Conservation (phyloP, 352 stramenopile genomes). For the Phytophthora citrophthora region DNA sequence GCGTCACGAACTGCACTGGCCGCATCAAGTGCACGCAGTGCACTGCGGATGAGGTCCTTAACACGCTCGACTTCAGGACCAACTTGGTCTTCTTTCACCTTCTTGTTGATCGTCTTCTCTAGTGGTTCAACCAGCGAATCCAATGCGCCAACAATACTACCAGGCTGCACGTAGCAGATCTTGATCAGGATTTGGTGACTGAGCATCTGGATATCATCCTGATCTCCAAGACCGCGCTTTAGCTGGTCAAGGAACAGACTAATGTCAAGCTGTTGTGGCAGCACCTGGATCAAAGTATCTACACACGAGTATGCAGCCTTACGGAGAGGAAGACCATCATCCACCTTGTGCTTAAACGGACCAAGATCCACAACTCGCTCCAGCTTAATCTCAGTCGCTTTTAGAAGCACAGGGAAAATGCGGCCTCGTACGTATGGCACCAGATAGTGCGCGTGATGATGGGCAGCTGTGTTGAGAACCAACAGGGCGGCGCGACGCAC, state of each 20-base stretch:
- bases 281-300: conserved; percentile 95
- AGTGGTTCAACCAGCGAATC: conserved; percentile 93
- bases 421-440: conserved; percentile 79
- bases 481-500: conserved; percentile 95
- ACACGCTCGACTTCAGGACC: conserved; percentile 95
- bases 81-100: conserved; percentile 95
- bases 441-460: conserved; percentile 92
- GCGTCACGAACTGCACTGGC: conserved; percentile 75
- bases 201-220: conserved; percentile 97
- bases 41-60: conserved; percentile 97
- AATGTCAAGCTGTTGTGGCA: conserved; percentile 93
- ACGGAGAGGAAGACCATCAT: conserved; percentile 85
- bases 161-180: conserved; percentile 87
- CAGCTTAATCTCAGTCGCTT: conserved; percentile 93
- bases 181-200: conserved; percentile 97
- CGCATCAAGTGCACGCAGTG: conserved; percentile 88
- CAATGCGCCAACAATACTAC: conserved; percentile 84
- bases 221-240: conserved; percentile 89
- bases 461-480: conserved; percentile 95
- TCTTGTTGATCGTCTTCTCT: conserved; percentile 97
- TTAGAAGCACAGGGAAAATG: conserved; percentile 93
- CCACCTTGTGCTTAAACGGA: conserved; percentile 99
- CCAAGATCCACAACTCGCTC: conserved; percentile 97
- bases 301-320: conserved; percentile 95
- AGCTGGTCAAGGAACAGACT: conserved; percentile 94